Evolutionary conservation across 345 rosid genomes (phyloP).

Genomic region (Psidium guajava): DNA sequence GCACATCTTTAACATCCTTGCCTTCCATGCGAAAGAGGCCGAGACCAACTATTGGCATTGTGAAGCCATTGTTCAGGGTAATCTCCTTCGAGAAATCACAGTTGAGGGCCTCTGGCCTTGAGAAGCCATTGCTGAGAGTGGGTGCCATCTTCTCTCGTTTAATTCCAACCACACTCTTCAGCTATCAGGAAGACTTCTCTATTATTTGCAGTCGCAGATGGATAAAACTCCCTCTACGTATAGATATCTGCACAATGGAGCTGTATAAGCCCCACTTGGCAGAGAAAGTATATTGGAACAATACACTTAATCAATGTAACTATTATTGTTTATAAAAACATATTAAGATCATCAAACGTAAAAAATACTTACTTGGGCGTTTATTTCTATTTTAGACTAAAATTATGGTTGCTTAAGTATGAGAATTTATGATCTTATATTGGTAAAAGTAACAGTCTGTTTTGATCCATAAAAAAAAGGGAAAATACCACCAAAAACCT

Average conservation of each 20-base stretch:
- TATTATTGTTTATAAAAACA: neutral
- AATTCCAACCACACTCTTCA: neutral
- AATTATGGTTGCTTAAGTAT: neutral
- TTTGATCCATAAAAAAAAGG: too few species aligned
- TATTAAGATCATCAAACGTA: neutral
- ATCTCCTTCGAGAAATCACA: neutral
- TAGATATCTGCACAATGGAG: neutral
- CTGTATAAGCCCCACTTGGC: neutral
- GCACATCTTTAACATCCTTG: slow-evolving; percentile 51
- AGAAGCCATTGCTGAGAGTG: neutral
- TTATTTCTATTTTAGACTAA: neutral
- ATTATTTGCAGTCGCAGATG: neutral
- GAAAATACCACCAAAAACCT: too few species aligned
- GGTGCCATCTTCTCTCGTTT: slow-evolving; percentile 1
- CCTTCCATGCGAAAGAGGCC: slow-evolving; percentile 80
- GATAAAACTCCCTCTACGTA: neutral
- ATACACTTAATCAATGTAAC: neutral
- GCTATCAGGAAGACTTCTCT: neutral
- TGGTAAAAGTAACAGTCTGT: neutral
- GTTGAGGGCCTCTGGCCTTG: neutral
- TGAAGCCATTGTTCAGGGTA: slow-evolving; percentile 62
- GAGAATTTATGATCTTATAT: neutral
- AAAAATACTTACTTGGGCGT: neutral
- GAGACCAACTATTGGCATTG: slow-evolving; percentile 66
- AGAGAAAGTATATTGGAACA: neutral